Evolutionary conservation across 768 basidiomycete genomes (phyloP), one percentile per base, ranked within the genome.

Genomic region (Ephemerocybe angulata): DNA sequence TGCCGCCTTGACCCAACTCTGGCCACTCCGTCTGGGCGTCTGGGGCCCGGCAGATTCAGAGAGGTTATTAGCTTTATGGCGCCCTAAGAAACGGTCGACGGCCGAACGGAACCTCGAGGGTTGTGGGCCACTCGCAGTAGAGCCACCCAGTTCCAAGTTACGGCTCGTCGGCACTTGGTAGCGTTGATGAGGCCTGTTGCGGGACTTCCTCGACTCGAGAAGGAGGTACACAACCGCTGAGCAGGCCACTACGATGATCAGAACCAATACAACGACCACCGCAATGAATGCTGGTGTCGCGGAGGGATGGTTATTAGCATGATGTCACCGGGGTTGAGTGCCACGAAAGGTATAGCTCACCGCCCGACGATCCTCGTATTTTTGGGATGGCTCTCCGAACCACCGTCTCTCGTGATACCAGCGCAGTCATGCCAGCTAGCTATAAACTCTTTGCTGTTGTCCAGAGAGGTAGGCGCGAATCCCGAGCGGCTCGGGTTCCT

Each of bases 211-310:
- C 12, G 48, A 30, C 27, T 56, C 55, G 35, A 38, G 22, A 19
- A 56, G 25, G 3, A 56, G 27, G 21, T 56, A 56, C 13, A 29
- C 31, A 13, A 51, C 38, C 8, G 40, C 50, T 19, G 55, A n/a
- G 31, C 27, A n/a, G 3, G 46, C 27, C 3, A 56, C 46, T 19
- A 56, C 10, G 40, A 51, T 56, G 29, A 56, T 42, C 25, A 56
- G n/a, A 6, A 29, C 42, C 40, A 56, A 41, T 10, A 51, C 50
- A 0, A 56, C 42, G 17, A 56, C 42, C n/a, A 56, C 49, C 5
- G 55, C 55, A 27, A 56, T 41, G 50, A 56, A 56, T 4, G 55
- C 55, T 56, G 41, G 11, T 17, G 25, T 21, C 22, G 10, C 37
- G 13, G 3, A n/a, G 8, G n/a, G n/a, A n/a, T n/a, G n/a, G n/a